A percentile compares a stretch with the other conserved stretches of the same genome.
Evolutionary conservation across 2,329 filamentous ascomycete species (phyloP).

Genomic region (Pseudovirgaria hyperparasitica): DNA sequence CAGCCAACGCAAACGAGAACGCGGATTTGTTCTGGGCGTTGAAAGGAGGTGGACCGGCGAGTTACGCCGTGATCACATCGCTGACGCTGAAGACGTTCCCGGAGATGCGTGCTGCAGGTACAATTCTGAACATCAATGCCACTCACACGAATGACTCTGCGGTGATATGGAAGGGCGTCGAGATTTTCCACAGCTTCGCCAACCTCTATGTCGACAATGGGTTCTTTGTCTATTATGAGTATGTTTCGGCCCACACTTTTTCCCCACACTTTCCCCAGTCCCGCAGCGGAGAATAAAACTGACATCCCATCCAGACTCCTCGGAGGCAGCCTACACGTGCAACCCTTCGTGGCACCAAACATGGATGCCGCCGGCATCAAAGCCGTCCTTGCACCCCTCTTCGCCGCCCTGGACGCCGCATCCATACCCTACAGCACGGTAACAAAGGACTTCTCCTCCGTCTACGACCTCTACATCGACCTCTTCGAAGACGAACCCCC

Average conservation of each 20-base stretch:
- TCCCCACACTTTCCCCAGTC: too few species aligned
- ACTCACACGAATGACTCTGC: slow-evolving; percentile 20
- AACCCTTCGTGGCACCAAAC: slow-evolving; percentile 19
- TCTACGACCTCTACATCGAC: slow-evolving; percentile 23
- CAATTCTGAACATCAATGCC: slow-evolving; percentile 21
- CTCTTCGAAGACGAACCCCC: slow-evolving; percentile 22
- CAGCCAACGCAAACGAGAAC: slow-evolving; percentile 19
- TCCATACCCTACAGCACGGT: slow-evolving; percentile 17
- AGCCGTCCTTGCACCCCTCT: slow-evolving; percentile 15
- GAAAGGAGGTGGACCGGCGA: slow-evolving; percentile 18
- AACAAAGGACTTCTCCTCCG: slow-evolving; percentile 18
- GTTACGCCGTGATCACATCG: slow-evolving; percentile 18
- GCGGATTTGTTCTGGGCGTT: slow-evolving; percentile 25
- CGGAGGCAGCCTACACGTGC: slow-evolving; percentile 16
- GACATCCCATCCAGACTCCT: too few species aligned
- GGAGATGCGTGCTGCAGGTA: slow-evolving; percentile 18
- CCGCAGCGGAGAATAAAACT: too few species aligned
- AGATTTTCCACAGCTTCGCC: slow-evolving; percentile 20
- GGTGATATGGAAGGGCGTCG: slow-evolving; percentile 15
- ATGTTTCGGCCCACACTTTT: too few species aligned
- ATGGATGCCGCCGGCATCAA: slow-evolving; percentile 16
- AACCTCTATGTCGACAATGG: slow-evolving; percentile 20
- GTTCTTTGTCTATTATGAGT: slow-evolving; percentile 25
- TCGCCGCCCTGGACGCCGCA: slow-evolving; percentile 15
- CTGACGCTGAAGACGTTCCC: slow-evolving; percentile 22